These are phyloP conservation scores for Pyrrhoderma noxium DNA, from an alignment of 1,284 basidiomycete species.

Conservation along the genomic window DNA sequence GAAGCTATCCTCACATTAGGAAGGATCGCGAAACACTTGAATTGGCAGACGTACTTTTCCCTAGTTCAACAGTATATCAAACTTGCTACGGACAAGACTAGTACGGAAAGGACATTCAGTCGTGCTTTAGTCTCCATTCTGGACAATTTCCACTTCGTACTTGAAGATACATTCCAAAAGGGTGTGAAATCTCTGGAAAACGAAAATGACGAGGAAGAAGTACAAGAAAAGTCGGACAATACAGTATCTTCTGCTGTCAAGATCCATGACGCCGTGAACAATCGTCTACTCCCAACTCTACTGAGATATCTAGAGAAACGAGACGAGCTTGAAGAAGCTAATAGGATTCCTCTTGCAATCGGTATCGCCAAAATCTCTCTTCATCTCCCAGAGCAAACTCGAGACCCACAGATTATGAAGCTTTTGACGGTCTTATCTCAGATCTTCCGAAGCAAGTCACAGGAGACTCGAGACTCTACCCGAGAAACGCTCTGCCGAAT, in stretches of 20 bases:
- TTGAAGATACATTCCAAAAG: conserved; percentile 44
- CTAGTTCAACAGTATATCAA: conserved; percentile 81
- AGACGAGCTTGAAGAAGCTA: conserved; percentile 76
- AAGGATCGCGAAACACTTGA: conserved; percentile 62
- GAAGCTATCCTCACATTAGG: conserved; percentile 82
- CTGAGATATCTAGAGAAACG: conserved; percentile 76
- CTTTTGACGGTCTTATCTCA: conserved; percentile 83
- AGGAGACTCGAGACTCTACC: conserved; percentile 87
- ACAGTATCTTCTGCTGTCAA: conserved; percentile 29
- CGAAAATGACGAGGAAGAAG: conserved; percentile 26
- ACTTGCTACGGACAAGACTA: conserved; percentile 62
- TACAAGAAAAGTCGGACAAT: conserved; percentile 23
- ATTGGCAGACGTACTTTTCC: conserved; percentile 83
- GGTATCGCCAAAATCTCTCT: conserved; percentile 84
- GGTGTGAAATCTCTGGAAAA: conserved; percentile 15
- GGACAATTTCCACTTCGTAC: conserved; percentile 89
- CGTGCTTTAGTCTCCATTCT: conserved; percentile 81
- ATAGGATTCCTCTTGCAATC: conserved; percentile 83
- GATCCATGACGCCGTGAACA: conserved; percentile 75
- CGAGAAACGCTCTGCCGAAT: conserved; percentile 85
- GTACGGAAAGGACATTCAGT: conserved; percentile 80
- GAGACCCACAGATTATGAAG: conserved; percentile 70
- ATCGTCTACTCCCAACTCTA: conserved; percentile 69
- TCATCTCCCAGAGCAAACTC: conserved; percentile 65
- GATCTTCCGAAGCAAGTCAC: conserved; percentile 85